Conservation (phyloP, 2,329 filamentous ascomycete species). For the Alternaria gansuensis region DNA sequence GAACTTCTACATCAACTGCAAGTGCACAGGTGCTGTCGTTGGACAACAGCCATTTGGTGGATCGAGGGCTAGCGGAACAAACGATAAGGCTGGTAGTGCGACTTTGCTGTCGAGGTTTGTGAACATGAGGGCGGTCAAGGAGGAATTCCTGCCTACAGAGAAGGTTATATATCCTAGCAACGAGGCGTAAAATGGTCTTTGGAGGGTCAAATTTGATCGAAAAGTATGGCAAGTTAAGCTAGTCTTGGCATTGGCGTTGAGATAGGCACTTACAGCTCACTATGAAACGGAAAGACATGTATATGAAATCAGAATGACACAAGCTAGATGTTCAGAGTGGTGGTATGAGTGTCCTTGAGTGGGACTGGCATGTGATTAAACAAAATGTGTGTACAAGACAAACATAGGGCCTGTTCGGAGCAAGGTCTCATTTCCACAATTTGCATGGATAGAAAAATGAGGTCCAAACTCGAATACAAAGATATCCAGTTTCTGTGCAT, state of each 20-base stretch:
- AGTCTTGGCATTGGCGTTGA: slow-evolving; percentile 5
- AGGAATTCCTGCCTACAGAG: slow-evolving; percentile 61
- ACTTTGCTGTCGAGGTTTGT: slow-evolving; percentile 63
- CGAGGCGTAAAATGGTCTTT: slow-evolving; percentile 44
- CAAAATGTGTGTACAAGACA: not conserved
- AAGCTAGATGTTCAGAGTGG: not conserved
- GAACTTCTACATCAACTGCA: slow-evolving; percentile 89
- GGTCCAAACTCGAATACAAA: not conserved
- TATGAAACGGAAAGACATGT: not conserved
- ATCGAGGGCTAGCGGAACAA: slow-evolving; percentile 65
- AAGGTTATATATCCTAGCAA: slow-evolving; percentile 65
- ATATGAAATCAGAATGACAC: not conserved
- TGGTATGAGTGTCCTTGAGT: not conserved
- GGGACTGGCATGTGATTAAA: not conserved
- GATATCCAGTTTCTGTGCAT: not conserved
- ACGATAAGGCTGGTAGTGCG: slow-evolving; percentile 66
- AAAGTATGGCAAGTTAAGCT: not conserved
- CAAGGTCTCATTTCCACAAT: not conserved
- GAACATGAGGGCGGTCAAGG: slow-evolving; percentile 65
- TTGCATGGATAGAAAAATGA: not conserved
- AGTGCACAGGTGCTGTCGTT: slow-evolving; percentile 66
- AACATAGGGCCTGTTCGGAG: not conserved
- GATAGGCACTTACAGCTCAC: not conserved
- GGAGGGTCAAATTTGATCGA: not conserved
- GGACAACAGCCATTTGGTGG: slow-evolving; percentile 64